Conservation (phyloP, 306 rosid genomes). For the Arachis stenosperma region DNA sequence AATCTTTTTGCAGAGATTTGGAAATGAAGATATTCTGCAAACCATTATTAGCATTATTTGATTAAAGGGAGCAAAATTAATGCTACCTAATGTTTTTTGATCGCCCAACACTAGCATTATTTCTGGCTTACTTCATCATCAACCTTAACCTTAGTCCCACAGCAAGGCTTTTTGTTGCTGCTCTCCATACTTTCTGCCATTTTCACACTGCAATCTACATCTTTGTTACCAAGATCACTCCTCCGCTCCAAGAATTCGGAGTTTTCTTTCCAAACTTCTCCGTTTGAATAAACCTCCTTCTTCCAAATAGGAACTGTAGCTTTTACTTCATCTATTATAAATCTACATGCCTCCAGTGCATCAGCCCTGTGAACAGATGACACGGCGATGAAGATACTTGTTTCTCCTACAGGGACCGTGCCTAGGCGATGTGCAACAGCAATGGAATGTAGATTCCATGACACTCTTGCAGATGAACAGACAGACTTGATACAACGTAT, state of each 20-base stretch:
- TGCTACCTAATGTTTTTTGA: not conserved
- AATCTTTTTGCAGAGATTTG: not conserved
- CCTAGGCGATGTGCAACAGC: conserved; percentile 86
- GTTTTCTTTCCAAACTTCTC: conserved; percentile 97
- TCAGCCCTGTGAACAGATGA: conserved; percentile 78
- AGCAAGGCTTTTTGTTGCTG: conserved; percentile 50
- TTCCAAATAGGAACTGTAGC: conserved; percentile 96
- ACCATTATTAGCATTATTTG: not conserved
- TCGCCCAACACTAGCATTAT: conserved; percentile 22
- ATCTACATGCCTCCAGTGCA: conserved; percentile 83
- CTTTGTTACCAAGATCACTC: conserved; percentile 54
- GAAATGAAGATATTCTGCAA: conserved; percentile 1
- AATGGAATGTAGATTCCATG: conserved; percentile 80
- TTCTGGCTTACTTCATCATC: conserved; percentile 44
- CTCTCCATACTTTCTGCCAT: conserved; percentile 28
- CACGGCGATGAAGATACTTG: conserved; percentile 72
- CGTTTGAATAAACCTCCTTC: conserved; percentile 86
- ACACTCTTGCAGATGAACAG: conserved; percentile 73
- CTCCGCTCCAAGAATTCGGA: conserved; percentile 78
- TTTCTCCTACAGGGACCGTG: conserved; percentile 77
- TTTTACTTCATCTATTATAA: conserved; percentile 81
- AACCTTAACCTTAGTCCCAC: conserved; percentile 65
- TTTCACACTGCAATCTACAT: conserved; percentile 37
- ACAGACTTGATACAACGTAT: conserved; percentile 65
- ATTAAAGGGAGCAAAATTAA: not conserved